Base-by-base conservation (phyloP, 1,284 basidiomycete genomes). In the Trichosporon inkin region DNA sequence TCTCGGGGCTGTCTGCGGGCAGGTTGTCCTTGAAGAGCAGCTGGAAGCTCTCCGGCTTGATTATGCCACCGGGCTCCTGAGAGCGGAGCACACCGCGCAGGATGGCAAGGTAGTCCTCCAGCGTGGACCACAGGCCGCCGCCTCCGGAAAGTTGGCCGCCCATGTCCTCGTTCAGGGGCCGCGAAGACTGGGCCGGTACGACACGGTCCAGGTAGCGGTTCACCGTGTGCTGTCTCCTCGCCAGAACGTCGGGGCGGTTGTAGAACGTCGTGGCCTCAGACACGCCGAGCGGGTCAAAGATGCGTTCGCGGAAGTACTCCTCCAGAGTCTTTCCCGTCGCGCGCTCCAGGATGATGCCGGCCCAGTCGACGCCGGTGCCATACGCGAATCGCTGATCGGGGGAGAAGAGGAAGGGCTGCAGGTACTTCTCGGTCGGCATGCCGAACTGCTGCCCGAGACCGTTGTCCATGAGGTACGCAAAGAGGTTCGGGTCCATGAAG, bases 51-150 rank as follows among this genome's bases (percentile, higher is more conserved):
- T 56, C 44, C 3, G 58, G 53, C 3, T 55, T 56, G 28, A 72
- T 38, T 6, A 73, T n/a, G 0, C 35, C 14, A 11, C 17, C 16
- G 10, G 32, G 22, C 24, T 38, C 34, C 44, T 47, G 20, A 10
- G 55, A 4, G 32, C 53, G 14, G 2, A 58, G 41, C 16, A 58
- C 22, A n/a, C 35, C 41, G 8, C 44, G 41, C 34, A 72, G 61
- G 55, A 72, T 60, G 3, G 52, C 49, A 28, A 72, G 65, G 55
- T 71, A 72, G 52, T 72, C 71, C 41, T 55, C 62, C 3, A 64
- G 49, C 0, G 67, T 72, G 10, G 71, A 71, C 55, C 63, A 72
- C 16, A 75, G 53, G 2, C 73, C 73, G 14, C 51, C 73, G 13
- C 71, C 73, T 14, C 71, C 73, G 10, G 54, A 34, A 6, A 67